Evolutionary conservation across 169 alveolate genomes (phyloP), one percentile per base, ranked within the genome.

Genomic region (Cryptosporidium parvum): DNA sequence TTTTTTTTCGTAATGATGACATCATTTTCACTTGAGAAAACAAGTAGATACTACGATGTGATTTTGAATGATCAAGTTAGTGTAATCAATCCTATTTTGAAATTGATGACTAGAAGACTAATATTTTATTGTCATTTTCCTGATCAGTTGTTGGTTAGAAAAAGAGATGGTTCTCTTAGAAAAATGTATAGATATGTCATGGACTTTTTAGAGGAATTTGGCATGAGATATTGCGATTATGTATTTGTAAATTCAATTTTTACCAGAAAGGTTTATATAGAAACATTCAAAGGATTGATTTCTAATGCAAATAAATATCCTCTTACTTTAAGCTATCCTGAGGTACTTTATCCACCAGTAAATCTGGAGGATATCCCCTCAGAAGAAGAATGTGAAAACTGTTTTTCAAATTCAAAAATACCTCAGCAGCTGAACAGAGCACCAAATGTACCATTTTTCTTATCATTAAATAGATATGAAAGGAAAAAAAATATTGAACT

Each of bases 121-220:
- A 91, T 97, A 51, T 97, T 96, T 92, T 96, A 97, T 89, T 96
- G 98, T 53, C 98, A 96, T 85, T 96, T 92, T 86, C 98, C 99
- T 8, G 99, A 96, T 87, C 95, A 95, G 91, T 94, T 96, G 21
- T 94, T 96, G 44, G 45, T 67, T 23, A 23, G 3, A 18, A 44
- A 65, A 62, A 61, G 69, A 26, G 31, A 23, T 31, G 75, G 89
- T 18, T 6, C 16, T 21, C 59, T 80, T 6, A 62, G 80, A 65
- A 67, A 51, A 12, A 5, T 80, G 8, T 80, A 80, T 62, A 80
- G 91, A 84, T 56, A 69, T 14, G 26, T 68, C n/a, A 52, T 56
- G 35, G 87, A 61, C 23, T 73, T 3, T 51, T 72, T 75, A 61
- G 84, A 84, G 31, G 84, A 86, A 69, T 53, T 70, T 71, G 92